Conservation (phyloP, 192 early-diverging fungal species). For the Lobosporangium transversale region DNA sequence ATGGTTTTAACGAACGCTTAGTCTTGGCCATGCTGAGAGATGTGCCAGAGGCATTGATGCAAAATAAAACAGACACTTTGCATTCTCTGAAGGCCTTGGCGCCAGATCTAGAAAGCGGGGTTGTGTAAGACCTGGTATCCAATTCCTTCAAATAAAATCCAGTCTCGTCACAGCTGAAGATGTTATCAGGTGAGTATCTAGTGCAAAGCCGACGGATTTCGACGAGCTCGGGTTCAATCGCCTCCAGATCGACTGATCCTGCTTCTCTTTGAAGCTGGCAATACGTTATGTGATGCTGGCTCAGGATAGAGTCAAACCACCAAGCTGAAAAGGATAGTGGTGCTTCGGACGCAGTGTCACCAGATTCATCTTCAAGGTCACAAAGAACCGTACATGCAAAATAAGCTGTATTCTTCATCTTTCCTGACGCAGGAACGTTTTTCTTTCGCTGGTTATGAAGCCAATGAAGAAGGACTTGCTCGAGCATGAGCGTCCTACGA, state of each 20-base stretch:
- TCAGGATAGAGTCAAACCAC: constrained; percentile 11
- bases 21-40: constrained; percentile 5
- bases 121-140: constrained; percentile 10
- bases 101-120: background rate
- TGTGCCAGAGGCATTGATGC: constrained; percentile 20
- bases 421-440: background rate
- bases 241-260: constrained; percentile 3
- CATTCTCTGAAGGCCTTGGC: constrained; percentile 7
- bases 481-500: background rate
- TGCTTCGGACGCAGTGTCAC: background rate
- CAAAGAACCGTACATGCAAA: background rate
- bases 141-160: constrained; percentile 15
- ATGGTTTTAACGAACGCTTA: constrained; percentile 6
- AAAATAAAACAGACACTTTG: constrained; percentile 12
- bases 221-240: constrained; percentile 3
- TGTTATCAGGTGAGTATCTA: constrained; percentile 1
- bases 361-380: constrained; percentile 1
- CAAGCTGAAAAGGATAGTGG: constrained; percentile 3
- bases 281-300: background rate
- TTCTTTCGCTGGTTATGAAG: constrained; percentile 3
- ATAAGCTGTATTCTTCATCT: background rate
- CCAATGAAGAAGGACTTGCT: constrained; percentile 3
- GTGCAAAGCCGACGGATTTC: constrained; percentile 1
- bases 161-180: constrained; percentile 8
- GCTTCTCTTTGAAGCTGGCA: constrained; percentile 9